Conservation (phyloP, 192 early-diverging fungal genomes). For the Backusella morwellensis region DNA sequence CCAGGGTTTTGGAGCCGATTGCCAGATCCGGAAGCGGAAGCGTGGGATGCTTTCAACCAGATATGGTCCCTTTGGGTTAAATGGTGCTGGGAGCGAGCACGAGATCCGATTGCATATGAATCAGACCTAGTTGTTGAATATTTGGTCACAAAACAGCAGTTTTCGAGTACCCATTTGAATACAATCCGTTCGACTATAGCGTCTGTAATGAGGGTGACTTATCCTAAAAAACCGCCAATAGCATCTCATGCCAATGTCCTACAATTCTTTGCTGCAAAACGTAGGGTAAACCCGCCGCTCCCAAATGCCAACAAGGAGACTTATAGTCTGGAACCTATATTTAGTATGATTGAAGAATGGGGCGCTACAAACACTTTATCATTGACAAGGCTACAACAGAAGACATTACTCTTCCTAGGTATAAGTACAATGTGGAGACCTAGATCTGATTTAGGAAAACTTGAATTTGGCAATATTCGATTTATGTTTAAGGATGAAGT, state of each 20-base stretch:
- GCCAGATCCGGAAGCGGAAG: no score
- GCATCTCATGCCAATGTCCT: neutral
- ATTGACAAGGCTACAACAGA: neutral
- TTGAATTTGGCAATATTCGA: neutral
- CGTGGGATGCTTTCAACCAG: no score
- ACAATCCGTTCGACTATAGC: no score
- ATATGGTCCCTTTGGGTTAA: no score
- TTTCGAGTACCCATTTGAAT: neutral
- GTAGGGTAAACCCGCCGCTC: neutral
- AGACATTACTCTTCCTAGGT: neutral
- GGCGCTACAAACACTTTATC: neutral
- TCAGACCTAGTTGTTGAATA: no score
- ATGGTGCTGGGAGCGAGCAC: no score
- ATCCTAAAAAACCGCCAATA: neutral
- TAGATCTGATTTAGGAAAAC: neutral
- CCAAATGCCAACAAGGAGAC: neutral
- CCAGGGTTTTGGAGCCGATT: no score
- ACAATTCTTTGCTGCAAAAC: neutral
- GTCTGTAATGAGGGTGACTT: neutral
- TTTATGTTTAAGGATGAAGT: neutral
- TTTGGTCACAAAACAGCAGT: neutral
- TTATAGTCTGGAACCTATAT: neutral
- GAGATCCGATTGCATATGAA: no score
- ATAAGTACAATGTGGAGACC: slow-evolving; percentile 7
- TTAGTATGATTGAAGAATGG: no score